Evolutionary conservation across 169 alveolate genomes (phyloP).

Genomic region (Plasmodium berghei): DNA sequence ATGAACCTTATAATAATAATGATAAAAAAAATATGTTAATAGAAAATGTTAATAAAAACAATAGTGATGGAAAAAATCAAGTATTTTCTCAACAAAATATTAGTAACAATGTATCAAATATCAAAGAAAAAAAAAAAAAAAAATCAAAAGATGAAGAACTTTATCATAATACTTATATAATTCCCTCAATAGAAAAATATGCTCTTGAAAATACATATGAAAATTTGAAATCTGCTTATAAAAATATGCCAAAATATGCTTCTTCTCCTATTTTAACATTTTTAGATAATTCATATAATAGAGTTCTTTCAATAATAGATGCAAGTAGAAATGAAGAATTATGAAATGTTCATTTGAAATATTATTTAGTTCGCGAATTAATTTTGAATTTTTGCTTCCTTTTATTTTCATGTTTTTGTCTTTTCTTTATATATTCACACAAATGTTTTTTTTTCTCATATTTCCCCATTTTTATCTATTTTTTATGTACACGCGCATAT

Average conservation of each 20-base stretch:
- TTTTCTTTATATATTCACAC: not conserved
- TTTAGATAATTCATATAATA: conserved; percentile 61
- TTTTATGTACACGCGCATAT: not conserved
- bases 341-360: not conserved
- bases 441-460: not conserved
- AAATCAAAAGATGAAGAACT: conserved; percentile 11
- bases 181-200: conserved; percentile 61
- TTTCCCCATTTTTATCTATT: not conserved
- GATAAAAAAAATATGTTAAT: not conserved
- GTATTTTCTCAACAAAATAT: not conserved
- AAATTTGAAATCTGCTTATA: conserved; percentile 34
- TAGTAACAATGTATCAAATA: not conserved
- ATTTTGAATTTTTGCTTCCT: not conserved
- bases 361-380: not conserved
- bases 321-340: conserved; percentile 43
- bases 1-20: not conserved
- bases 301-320: conserved; percentile 41
- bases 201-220: conserved; percentile 46
- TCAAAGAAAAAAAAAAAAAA: not conserved
- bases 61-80: not conserved
- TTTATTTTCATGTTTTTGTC: not conserved
- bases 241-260: conserved; percentile 57
- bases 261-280: conserved; percentile 67
- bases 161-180: conserved; percentile 6
- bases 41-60: not conserved